These are phyloP conservation scores for Agaricus blazei DNA, from an alignment of 768 basidiomycete genomes.

Conservation along the genomic window DNA sequence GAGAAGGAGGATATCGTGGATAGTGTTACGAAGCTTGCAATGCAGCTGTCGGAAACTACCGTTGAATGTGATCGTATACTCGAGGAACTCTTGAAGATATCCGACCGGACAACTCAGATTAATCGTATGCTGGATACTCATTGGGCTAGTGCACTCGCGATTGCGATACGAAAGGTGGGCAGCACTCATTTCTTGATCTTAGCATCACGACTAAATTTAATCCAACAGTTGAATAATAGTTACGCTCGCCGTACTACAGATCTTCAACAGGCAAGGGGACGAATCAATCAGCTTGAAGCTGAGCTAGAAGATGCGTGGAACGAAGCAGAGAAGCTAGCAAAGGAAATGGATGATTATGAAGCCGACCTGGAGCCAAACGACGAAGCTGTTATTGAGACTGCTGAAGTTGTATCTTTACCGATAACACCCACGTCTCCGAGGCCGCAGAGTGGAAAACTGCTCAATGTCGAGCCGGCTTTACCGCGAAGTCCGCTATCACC, in stretches of 20 bases:
- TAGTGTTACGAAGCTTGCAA: conserved; percentile 37
- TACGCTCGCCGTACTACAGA: conserved; percentile 64
- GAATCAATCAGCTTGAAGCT: conserved; percentile 53
- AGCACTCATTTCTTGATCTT: not conserved
- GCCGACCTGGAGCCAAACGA: conserved; percentile 23
- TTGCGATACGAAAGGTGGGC: conserved; percentile 66
- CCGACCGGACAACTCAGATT: conserved; percentile 65
- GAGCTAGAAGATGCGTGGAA: conserved; percentile 81
- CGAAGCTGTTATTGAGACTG: conserved; percentile 40
- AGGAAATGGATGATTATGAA: conserved; percentile 65
- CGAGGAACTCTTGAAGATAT: conserved; percentile 50
- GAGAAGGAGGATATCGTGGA: conserved; percentile 32
- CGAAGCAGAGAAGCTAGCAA: conserved; percentile 67
- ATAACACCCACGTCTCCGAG: conserved; percentile 16
- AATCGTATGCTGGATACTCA: conserved; percentile 56
- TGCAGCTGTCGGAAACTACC: conserved; percentile 57
- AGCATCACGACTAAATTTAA: not conserved
- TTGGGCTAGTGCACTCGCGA: conserved; percentile 69
- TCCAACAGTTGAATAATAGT: conserved; percentile 55
- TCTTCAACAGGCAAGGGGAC: conserved; percentile 39
- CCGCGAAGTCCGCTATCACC: conserved; percentile 17
- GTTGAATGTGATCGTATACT: conserved; percentile 54
- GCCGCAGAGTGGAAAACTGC: conserved; percentile 11
- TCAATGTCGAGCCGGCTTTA: conserved; percentile 12
- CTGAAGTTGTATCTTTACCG: conserved; percentile 39